Evolutionary conservation across 352 stramenopile species (phyloP).

Genomic region (Poterioochromonas sp.): DNA sequence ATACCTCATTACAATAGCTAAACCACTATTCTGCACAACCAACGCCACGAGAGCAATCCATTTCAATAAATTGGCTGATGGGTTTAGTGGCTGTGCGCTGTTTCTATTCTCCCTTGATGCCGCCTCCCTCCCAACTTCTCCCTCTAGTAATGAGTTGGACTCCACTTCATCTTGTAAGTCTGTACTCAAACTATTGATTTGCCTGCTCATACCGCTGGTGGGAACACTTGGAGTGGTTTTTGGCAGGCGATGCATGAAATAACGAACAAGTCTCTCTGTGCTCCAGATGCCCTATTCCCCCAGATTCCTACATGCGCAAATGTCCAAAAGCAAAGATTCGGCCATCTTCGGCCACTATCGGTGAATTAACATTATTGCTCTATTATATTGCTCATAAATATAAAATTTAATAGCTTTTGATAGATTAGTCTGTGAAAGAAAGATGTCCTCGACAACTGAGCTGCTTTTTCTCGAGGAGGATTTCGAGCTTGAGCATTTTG

Average conservation of each 20-base stretch:
- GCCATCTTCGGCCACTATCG: neutral
- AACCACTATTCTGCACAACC: slow-evolving; percentile 45
- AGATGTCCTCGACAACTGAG: neutral
- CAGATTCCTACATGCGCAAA: neutral
- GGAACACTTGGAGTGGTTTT: no score
- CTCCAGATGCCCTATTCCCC: neutral
- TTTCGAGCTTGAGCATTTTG: neutral
- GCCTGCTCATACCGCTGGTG: no score
- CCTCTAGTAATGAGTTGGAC: neutral
- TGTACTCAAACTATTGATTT: no score
- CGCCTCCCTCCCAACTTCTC: neutral
- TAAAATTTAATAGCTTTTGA: neutral
- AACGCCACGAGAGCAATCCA: slow-evolving; percentile 39
- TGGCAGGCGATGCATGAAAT: no score
- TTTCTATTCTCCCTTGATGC: neutral
- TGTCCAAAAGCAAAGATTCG: neutral
- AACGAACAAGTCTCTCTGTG: neutral
- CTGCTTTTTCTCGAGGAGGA: slow-evolving; percentile 8
- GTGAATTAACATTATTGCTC: no score
- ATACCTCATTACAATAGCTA: slow-evolving; percentile 46
- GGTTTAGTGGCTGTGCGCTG: neutral
- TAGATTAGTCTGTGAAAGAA: neutral
- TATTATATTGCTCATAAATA: neutral
- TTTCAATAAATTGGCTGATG: no score
- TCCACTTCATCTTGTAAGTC: no score